A percentile compares a stretch with the other conserved stretches of the same genome.
Evolutionary conservation across 805 yeast species (phyloP).

Genomic region (Teunomyces panamensis): DNA sequence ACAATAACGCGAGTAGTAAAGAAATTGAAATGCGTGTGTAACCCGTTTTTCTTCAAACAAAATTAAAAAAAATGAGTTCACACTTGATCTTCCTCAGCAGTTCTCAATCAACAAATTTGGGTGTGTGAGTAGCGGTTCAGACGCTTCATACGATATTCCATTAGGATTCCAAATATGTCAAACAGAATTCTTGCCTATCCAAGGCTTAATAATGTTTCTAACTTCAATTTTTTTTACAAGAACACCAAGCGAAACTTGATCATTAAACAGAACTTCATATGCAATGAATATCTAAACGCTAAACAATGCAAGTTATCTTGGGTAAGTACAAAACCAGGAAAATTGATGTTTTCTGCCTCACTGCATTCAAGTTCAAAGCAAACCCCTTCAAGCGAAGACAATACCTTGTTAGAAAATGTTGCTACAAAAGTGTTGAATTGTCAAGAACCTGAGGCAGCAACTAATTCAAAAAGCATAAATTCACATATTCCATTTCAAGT

Average conservation of each 20-base stretch:
- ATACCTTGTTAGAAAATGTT: slow-evolving; percentile 32
- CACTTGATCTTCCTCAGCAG: neutral
- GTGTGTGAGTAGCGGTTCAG: neutral
- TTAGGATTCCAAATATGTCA: slow-evolving; percentile 12
- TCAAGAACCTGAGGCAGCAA: slow-evolving; percentile 33
- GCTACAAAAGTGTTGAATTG: slow-evolving; percentile 46
- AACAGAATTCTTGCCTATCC: slow-evolving; percentile 15
- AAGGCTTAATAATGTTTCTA: slow-evolving; percentile 11
- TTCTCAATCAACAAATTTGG: neutral
- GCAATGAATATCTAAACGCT: slow-evolving; percentile 23
- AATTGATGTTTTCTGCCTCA: neutral
- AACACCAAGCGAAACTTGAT: slow-evolving; percentile 30
- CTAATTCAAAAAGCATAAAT: slow-evolving; percentile 16
- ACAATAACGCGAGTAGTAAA: neutral
- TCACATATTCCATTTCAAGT: slow-evolving; percentile 57
- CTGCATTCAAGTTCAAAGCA: neutral
- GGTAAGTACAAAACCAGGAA: neutral
- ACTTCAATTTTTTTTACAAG: slow-evolving; percentile 36
- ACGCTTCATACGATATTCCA: neutral
- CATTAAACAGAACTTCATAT: slow-evolving; percentile 33
- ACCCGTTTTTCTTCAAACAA: neutral
- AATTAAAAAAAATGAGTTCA: neutral
- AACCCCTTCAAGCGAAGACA: neutral
- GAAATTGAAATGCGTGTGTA: neutral
- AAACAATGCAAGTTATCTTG: neutral